A percentile compares a stretch with the other conserved stretches of the same genome.
Conservation (phyloP, 306 rosid genomes). For the Cicer yamashitae region DNA sequence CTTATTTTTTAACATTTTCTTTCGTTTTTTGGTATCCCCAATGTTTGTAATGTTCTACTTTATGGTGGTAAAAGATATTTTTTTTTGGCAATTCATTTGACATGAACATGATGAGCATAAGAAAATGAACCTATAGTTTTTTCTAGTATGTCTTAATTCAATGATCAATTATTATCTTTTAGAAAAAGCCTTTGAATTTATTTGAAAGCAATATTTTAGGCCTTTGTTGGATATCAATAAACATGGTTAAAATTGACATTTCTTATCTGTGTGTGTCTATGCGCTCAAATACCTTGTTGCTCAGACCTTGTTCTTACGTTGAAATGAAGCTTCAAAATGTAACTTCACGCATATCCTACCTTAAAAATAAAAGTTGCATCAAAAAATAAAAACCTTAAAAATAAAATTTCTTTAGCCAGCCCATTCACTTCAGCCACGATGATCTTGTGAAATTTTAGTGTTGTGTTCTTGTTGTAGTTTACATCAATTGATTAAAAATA, state of each 20-base stretch:
- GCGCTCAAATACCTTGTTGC: no score
- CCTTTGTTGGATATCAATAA: background rate
- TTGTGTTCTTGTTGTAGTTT: background rate
- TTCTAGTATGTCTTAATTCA: background rate
- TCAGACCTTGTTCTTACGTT: background rate
- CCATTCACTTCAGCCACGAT: background rate
- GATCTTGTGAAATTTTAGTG: background rate
- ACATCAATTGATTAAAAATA: background rate
- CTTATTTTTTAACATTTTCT: constrained; percentile 16
- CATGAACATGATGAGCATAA: background rate
- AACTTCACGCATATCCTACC: background rate
- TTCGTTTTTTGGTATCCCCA: constrained; percentile 21
- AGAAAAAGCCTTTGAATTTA: background rate
- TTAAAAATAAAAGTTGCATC: no score
- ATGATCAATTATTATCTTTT: background rate
- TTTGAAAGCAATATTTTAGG: background rate
- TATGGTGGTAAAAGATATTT: constrained; percentile 14
- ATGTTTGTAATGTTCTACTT: constrained; percentile 41
- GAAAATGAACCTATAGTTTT: background rate
- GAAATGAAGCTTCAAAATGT: background rate
- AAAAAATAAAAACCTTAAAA: no score
- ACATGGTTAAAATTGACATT: constrained; percentile 11
- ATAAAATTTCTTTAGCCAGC: no score
- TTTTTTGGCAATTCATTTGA: constrained; percentile 2
- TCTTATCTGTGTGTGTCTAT: background rate